These are phyloP conservation scores for Zoysia japonica DNA, from an alignment of 176 grass and related monocot species.

Conservation along the genomic window DNA sequence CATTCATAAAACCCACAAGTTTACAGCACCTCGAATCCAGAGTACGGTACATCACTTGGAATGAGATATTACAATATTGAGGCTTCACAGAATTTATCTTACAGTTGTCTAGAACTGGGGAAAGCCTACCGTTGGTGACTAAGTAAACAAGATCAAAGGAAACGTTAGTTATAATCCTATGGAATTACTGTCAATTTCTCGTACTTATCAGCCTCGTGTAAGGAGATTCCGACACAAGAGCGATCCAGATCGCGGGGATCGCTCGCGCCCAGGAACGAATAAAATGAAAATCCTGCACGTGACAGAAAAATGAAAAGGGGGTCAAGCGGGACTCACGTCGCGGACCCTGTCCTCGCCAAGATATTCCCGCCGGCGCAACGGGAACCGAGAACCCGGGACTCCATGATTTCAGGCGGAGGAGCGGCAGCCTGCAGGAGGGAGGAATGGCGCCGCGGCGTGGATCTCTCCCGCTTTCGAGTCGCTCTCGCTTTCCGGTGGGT, in stretches of 20 bases:
- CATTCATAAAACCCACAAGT: no score
- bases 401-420: slow-evolving; percentile 27
- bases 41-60: background rate
- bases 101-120: background rate
- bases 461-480: slow-evolving; percentile 1
- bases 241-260: background rate
- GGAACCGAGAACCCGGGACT: slow-evolving; percentile 34
- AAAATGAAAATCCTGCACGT: background rate
- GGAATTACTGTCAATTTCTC: no score
- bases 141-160: background rate
- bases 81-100: background rate
- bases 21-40: background rate
- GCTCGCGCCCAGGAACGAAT: background rate
- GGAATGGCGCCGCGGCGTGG: background rate
- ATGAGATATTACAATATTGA: background rate
- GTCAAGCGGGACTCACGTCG: slow-evolving; percentile 28
- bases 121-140: background rate
- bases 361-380: background rate
- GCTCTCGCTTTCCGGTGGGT: background rate
- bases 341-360: slow-evolving; percentile 7
- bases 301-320: background rate
- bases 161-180: background rate
- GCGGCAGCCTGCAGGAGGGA: background rate
- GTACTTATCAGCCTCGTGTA: no score
- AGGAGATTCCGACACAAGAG: background rate